Percentiles rank a stretch among this genome's conserved stretches.
Evolutionary conservation across 2,329 filamentous ascomycete species (phyloP).

Genomic region (Xylariaceae sp.): DNA sequence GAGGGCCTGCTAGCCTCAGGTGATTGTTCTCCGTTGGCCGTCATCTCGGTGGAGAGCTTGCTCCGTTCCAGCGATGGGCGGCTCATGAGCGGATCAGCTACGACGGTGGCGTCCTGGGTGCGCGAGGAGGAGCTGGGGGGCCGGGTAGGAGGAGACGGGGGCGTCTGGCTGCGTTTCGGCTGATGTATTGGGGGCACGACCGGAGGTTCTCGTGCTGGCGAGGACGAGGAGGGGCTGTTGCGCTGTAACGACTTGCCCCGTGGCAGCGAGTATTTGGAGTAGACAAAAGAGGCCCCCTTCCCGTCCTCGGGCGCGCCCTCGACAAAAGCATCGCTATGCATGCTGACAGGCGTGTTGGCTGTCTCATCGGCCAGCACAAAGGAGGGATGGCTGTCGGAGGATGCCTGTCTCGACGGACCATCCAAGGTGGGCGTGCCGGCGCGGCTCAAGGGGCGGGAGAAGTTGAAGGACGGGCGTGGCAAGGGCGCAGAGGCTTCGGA

Average conservation of each 20-base stretch:
- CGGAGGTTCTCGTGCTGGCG: constrained; percentile 63
- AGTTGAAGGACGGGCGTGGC: constrained; percentile 80
- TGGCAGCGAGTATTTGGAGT: constrained; percentile 79
- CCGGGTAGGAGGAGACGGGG: constrained; percentile 59
- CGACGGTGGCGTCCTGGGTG: constrained; percentile 31
- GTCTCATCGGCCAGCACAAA: constrained; percentile 61
- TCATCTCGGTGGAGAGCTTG: constrained; percentile 47
- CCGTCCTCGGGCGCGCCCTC: constrained; percentile 45
- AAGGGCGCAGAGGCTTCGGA: constrained; percentile 72
- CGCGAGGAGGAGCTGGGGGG: constrained; percentile 52
- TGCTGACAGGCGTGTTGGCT: constrained; percentile 66
- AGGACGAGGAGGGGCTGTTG: constrained; percentile 53
- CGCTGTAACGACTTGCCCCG: constrained; percentile 76
- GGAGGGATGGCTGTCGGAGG: constrained; percentile 64
- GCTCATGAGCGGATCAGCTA: constrained; percentile 38
- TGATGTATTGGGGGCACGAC: constrained; percentile 38
- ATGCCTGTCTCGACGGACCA: constrained; percentile 58
- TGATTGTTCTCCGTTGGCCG: constrained; percentile 39
- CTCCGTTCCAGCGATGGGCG: constrained; percentile 48
- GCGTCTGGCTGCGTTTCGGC: constrained; percentile 43
- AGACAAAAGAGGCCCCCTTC: constrained; percentile 70
- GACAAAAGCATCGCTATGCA: constrained; percentile 65
- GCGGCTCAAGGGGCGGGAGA: constrained; percentile 83
- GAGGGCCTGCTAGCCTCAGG: constrained; percentile 44
- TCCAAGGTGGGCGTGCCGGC: constrained; percentile 58